Conservation (phyloP, 306 rosid species). For the Adenanthera pavonina region DNA sequence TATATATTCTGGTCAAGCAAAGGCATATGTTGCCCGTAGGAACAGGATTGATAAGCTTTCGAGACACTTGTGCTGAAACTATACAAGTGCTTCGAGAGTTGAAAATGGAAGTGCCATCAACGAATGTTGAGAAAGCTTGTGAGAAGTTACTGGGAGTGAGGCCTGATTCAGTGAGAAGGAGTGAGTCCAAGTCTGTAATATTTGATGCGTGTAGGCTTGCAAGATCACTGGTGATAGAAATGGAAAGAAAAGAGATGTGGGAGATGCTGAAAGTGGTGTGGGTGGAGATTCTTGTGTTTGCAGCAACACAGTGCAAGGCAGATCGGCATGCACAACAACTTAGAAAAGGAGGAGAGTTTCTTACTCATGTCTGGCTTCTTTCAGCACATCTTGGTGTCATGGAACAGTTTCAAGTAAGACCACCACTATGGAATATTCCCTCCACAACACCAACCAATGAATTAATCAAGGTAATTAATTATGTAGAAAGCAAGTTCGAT, state of each 20-base stretch:
- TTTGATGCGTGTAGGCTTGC: constrained; percentile 20
- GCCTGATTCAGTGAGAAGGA: not conserved
- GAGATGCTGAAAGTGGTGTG: constrained; percentile 10
- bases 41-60: not conserved
- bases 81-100: not conserved
- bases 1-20: constrained; percentile 1
- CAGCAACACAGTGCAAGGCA: constrained; percentile 3
- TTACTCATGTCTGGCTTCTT: constrained; percentile 34
- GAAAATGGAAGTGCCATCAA: not conserved
- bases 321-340: constrained; percentile 37
- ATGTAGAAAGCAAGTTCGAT: not conserved
- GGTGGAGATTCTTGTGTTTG: constrained; percentile 18
- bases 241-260: not conserved
- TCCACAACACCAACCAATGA: not conserved
- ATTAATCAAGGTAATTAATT: not conserved
- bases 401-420: constrained; percentile 27
- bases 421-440: not conserved
- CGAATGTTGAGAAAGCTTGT: not conserved
- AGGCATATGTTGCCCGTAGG: constrained; percentile 21
- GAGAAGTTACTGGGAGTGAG: not conserved
- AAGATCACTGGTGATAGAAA: not conserved
- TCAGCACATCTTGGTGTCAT: constrained; percentile 27
- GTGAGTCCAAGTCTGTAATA: constrained; percentile 1
- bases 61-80: not conserved
- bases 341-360: constrained; percentile 28